Base-by-base conservation (phyloP, 2,329 filamentous ascomycete species). In the Onygenales sp. region DNA sequence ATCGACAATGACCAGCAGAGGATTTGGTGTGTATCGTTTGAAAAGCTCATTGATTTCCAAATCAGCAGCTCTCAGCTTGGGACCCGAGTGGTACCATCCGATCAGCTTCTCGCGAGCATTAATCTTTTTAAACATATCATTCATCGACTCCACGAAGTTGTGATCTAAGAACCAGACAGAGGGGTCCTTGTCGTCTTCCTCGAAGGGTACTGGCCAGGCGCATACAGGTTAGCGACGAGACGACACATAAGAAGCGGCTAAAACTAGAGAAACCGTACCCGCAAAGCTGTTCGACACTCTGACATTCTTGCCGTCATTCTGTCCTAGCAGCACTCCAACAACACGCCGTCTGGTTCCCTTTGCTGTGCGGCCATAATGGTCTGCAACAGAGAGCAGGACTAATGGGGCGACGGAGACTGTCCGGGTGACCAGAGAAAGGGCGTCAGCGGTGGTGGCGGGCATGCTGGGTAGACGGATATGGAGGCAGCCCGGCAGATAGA, bases 61-160 rank as follows among this genome's bases (percentile, higher is more conserved):
- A 78, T 98, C 93, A 45, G 93, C 96, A 53, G 91, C 92, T 68
- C 93, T 85, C 66, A 98, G 80, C 79, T 97, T 98, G 41, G 93
- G 93, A 43, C 93, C 93, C 17, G 93, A 95, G 75, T 98, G 93
- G 74, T 98, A 98, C 93, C 93, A 98, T 67, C 93, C 93, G 80
- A 98, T 94, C 71, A 98, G 81, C 83, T 97, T 97, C 78, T 98
- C 93, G 59, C 89, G 81, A 57, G 93, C 93, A 77, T 98, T 98
- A 79, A 98, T 91, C 77, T 97, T 97, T 80, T 98, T 98, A 82
- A 98, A 98, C 93, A 98, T 98, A 73, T 97, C 93, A 76, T 93
- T 95, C 93, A 98, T 98, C 63, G 86, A 89, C 75, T 98, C 93
- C 72, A 98, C 88, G 67, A 96, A 98, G 81, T 97, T 97, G 80